Conservation (phyloP, 495 filamentous ascomycete species). For the Aspergillus baeticus region DNA sequence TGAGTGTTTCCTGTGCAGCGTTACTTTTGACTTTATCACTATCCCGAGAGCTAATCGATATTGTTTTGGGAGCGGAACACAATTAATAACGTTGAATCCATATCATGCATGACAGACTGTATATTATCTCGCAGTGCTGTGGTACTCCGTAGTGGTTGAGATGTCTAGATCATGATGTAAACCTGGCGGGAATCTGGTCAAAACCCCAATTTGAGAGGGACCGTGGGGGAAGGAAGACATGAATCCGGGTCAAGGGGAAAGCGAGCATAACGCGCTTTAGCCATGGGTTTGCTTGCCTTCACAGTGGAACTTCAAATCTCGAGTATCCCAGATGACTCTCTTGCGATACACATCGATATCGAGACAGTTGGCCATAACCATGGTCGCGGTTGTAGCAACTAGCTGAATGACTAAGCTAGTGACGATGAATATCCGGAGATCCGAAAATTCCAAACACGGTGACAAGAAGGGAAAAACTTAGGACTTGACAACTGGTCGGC, state of each 20-base stretch:
- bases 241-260: too few species aligned
- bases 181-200: background rate
- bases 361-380: too few species aligned
- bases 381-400: background rate
- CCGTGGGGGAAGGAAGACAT: background rate
- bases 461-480: constrained; percentile 29
- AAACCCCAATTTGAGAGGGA: too few species aligned
- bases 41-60: background rate
- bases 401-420: constrained; percentile 27
- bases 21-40: background rate
- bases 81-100: too few species aligned
- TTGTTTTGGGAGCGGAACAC: background rate
- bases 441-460: constrained; percentile 34
- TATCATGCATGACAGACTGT: too few species aligned
- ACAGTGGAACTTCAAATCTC: too few species aligned
- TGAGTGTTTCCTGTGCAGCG: background rate
- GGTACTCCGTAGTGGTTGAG: background rate
- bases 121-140: background rate
- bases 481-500: constrained; percentile 33
- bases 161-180: background rate
- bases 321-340: too few species aligned
- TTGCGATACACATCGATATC: too few species aligned
- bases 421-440: constrained; percentile 38
- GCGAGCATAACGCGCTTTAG: too few species aligned
- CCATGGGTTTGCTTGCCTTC: too few species aligned